Conservation (phyloP, 768 basidiomycete species). For the Tricholoma sp. region DNA sequence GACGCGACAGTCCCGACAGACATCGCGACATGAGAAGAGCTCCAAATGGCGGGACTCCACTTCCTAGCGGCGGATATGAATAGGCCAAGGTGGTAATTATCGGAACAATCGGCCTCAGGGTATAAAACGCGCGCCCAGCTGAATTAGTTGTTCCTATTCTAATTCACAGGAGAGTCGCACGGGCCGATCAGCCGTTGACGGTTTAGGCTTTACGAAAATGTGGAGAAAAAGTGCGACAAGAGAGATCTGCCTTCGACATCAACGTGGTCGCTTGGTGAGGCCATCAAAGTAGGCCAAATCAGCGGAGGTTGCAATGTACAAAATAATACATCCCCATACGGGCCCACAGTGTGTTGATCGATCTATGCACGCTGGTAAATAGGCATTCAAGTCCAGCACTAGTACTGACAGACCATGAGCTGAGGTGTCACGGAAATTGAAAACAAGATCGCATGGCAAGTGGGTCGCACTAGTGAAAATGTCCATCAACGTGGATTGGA, state of each 20-base stretch:
- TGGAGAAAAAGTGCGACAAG: neutral
- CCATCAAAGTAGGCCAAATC: neutral
- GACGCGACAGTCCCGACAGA: neutral
- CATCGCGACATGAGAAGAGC: neutral
- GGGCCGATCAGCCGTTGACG: neutral
- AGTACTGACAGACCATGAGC: neutral
- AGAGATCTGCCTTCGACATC: neutral
- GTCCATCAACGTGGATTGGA: neutral
- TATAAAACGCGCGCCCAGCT: neutral
- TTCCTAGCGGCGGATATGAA: neutral
- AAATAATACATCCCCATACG: neutral
- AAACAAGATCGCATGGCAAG: neutral
- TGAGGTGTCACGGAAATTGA: neutral
- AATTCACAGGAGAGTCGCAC: neutral
- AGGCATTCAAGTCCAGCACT: neutral
- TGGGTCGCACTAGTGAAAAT: neutral
- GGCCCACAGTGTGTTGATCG: neutral
- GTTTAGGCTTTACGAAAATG: neutral
- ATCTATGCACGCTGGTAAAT: neutral
- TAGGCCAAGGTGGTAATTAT: too few relatives aligned
- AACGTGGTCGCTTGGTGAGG: neutral
- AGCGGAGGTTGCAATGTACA: neutral
- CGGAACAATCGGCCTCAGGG: neutral
- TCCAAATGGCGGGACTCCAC: neutral
- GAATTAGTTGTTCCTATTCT: neutral